Percentiles rank a stretch among this genome's conserved stretches.
Evolutionary conservation across 2,329 filamentous ascomycete species (phyloP).

Genomic region (Alternaria sp.): DNA sequence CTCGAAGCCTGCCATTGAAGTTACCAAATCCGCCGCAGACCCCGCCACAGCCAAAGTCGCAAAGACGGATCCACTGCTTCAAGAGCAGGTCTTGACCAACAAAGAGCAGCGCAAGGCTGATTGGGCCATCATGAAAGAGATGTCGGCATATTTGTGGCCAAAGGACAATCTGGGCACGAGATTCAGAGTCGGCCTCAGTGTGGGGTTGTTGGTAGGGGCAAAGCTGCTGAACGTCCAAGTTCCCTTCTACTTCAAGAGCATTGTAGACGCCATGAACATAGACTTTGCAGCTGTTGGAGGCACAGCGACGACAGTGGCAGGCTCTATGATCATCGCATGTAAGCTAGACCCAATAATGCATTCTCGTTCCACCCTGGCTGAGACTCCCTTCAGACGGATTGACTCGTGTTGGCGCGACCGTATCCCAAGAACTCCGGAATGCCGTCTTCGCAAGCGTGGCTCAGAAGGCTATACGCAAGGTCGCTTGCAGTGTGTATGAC

Average conservation of each 20-base stretch:
- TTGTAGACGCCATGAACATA: conserved; percentile 97
- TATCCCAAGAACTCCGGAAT: conserved; percentile 94
- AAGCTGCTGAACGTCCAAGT: conserved; percentile 97
- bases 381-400: conserved; percentile 69
- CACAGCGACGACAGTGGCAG: conserved; percentile 86
- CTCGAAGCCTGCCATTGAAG: conserved; percentile 34
- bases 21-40: conserved; percentile 33
- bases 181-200: conserved; percentile 82
- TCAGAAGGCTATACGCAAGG: conserved; percentile 91
- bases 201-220: conserved; percentile 82
- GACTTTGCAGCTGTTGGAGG: conserved; percentile 88
- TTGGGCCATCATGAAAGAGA: conserved; percentile 98
- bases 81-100: conserved; percentile 70
- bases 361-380: conserved; percentile 10
- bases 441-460: conserved; percentile 96
- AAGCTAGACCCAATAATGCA: conserved; percentile 46
- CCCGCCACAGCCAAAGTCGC: conserved; percentile 33
- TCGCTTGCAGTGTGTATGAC: conserved; percentile 90
- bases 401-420: conserved; percentile 83
- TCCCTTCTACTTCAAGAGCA: conserved; percentile 98
- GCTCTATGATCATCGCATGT: conserved; percentile 90
- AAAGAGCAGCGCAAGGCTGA: conserved; percentile 95
- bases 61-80: conserved; percentile 60
- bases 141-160: conserved; percentile 95
- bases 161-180: conserved; percentile 86